A percentile compares a stretch with the other conserved stretches of the same genome.
Conservation (phyloP, 1,284 basidiomycete genomes). For the Ustilago xerochloae region DNA sequence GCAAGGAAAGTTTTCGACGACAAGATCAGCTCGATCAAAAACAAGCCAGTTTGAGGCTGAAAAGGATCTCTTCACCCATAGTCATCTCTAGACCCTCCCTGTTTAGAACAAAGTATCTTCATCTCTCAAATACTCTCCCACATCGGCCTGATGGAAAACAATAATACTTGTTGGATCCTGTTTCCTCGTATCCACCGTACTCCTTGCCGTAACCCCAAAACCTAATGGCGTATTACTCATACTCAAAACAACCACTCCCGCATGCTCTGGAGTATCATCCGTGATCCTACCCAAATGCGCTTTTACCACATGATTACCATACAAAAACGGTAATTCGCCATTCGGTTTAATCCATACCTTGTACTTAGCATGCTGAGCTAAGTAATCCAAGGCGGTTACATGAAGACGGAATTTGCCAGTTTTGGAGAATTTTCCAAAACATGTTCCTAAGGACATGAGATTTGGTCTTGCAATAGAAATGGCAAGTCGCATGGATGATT, state of each 20-base stretch:
- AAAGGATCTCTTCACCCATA: too few relatives aligned
- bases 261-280: constrained; percentile 98
- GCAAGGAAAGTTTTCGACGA: neutral
- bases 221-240: constrained; percentile 88
- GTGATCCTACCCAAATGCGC: constrained; percentile 99
- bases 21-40: neutral
- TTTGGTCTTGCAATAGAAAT: constrained; percentile 92
- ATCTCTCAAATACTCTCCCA: constrained; percentile 66
- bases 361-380: constrained; percentile 97
- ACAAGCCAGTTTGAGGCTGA: too few relatives aligned
- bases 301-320: constrained; percentile 98
- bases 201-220: constrained; percentile 96
- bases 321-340: constrained; percentile 98
- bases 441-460: constrained; percentile 92
- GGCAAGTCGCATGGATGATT: constrained; percentile 81
- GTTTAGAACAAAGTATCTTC: constrained; percentile 61
- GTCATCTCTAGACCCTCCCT: too few relatives aligned
- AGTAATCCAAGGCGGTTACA: constrained; percentile 89
- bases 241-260: constrained; percentile 94
- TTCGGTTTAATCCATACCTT: constrained; percentile 99
- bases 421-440: constrained; percentile 98
- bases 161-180: constrained; percentile 97
- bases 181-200: constrained; percentile 95
- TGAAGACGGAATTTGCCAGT: constrained; percentile 97
- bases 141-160: constrained; percentile 92